Conservation (phyloP, 2,329 filamentous ascomycete genomes). For the Bipolaris cookei region DNA sequence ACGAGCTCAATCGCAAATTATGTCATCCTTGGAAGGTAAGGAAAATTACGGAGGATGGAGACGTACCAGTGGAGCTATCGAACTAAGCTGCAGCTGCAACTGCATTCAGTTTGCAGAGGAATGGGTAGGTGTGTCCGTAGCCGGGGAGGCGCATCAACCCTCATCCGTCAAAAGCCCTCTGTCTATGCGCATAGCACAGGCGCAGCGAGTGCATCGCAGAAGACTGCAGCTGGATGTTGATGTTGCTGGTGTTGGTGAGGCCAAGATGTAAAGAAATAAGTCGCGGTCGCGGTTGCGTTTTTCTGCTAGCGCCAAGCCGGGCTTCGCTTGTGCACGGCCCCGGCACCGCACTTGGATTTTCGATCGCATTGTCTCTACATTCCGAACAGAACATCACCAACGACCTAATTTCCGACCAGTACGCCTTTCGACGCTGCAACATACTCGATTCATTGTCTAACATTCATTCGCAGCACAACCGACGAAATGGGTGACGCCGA, state of each 20-base stretch:
- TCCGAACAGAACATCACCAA: constrained; percentile 41
- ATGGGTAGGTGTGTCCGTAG: neutral
- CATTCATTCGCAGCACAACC: constrained; percentile 39
- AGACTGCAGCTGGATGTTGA: neutral
- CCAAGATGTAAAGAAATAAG: constrained; percentile 8
- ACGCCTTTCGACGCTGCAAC: constrained; percentile 38
- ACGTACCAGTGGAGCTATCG: constrained; percentile 32
- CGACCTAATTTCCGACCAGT: constrained; percentile 49
- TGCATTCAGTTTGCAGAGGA: constrained; percentile 8
- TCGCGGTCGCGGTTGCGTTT: constrained; percentile 24
- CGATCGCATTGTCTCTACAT: constrained; percentile 30
- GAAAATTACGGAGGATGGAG: constrained; percentile 6
- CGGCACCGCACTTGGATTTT: constrained; percentile 19
- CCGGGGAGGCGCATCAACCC: neutral
- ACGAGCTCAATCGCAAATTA: constrained; percentile 99
- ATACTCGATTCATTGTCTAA: constrained; percentile 37
- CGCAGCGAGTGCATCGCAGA: neutral
- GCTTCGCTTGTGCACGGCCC: constrained; percentile 19
- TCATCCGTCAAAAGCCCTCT: neutral
- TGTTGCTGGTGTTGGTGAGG: constrained; percentile 1
- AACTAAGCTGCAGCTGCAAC: constrained; percentile 4
- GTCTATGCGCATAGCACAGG: neutral
- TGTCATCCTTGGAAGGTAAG: constrained; percentile 72
- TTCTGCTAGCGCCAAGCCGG: constrained; percentile 19
- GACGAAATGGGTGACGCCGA: constrained; percentile 57